Evolutionary conservation across 306 rosid species (phyloP).

Genomic region (Begonia fuchsioides): DNA sequence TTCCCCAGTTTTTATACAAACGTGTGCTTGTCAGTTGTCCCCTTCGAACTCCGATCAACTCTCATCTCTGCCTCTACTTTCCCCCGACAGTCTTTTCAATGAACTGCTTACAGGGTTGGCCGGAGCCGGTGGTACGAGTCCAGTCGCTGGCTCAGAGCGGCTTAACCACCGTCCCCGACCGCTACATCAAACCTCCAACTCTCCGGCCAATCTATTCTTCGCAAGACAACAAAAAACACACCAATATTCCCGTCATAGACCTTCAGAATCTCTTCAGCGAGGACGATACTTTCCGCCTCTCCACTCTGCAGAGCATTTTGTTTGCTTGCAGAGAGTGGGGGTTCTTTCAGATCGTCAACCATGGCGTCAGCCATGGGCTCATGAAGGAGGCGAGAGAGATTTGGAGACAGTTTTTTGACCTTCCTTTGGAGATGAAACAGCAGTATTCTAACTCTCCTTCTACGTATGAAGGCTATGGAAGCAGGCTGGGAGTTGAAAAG

Average conservation of each 20-base stretch:
- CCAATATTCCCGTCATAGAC: conserved; percentile 48
- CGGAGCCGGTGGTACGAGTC: no score
- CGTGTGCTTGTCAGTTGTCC: no score
- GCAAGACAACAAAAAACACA: background rate
- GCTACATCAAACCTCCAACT: conserved; percentile 51
- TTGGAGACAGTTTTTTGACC: conserved; percentile 68
- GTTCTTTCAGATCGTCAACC: no score
- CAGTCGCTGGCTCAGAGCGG: conserved; percentile 76
- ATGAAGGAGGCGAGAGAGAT: conserved; percentile 35
- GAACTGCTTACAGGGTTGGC: conserved; percentile 50
- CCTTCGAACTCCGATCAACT: no score
- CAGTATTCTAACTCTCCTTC: conserved; percentile 50
- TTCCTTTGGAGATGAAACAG: conserved; percentile 54
- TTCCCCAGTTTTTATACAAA: no score
- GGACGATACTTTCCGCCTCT: conserved; percentile 4
- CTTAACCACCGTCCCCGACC: conserved; percentile 35
- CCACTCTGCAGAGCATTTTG: conserved; percentile 7
- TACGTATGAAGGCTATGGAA: conserved; percentile 82
- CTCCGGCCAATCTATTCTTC: conserved; percentile 19
- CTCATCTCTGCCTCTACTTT: no score
- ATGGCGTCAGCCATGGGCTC: conserved; percentile 54
- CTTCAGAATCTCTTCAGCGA: conserved; percentile 16
- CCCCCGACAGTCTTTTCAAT: background rate
- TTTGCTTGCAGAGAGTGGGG: conserved; percentile 73
- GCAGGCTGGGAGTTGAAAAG: no score